These are phyloP conservation scores for Fusarium transvaalense DNA, from an alignment of 2,329 filamentous ascomycete species.

Conservation along the genomic window DNA sequence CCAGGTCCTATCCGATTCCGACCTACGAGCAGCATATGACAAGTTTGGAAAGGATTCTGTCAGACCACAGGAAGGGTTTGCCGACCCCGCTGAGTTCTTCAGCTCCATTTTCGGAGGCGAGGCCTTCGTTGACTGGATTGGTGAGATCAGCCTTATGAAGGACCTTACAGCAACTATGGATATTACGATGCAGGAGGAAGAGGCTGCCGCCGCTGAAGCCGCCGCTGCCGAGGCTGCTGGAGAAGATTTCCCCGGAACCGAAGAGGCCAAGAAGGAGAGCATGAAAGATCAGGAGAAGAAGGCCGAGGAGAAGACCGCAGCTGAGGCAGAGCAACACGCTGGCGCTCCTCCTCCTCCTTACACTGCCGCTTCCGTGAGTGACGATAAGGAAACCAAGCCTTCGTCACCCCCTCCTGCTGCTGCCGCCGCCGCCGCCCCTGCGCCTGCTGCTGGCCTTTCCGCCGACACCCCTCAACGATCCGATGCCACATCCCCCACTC, in stretches of 20 bases:
- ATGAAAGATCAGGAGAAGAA: conserved; percentile 57
- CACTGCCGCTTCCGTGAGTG: conserved; percentile 56
- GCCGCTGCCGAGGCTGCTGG: conserved; percentile 59
- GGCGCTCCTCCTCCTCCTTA: conserved; percentile 52
- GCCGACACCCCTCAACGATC: conserved; percentile 48
- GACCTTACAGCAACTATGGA: conserved; percentile 98
- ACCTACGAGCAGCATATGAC: conserved; percentile 92
- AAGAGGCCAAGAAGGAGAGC: conserved; percentile 69
- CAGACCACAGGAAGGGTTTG: conserved; percentile 90
- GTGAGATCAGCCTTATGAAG: conserved; percentile 98
- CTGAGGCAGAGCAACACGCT: conserved; percentile 48
- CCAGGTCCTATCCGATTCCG: conserved; percentile 86
- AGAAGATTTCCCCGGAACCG: conserved; percentile 68
- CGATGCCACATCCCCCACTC: conserved; percentile 56
- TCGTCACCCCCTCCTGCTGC: conserved; percentile 33
- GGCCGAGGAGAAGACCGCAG: conserved; percentile 37
- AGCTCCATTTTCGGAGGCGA: conserved; percentile 98
- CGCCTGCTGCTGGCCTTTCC: conserved; percentile 36
- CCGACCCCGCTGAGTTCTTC: conserved; percentile 97
- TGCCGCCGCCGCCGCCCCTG: conserved; percentile 21
- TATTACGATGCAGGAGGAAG: conserved; percentile 88
- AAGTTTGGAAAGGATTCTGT: conserved; percentile 97
- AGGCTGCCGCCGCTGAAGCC: conserved; percentile 66
- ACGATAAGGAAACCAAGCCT: conserved; percentile 54
- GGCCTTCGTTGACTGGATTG: conserved; percentile 95